Evolutionary conservation across 306 rosid species (phyloP), one percentile per base, ranked within the genome.

Genomic region (Gynostemma pentaphyllum): DNA sequence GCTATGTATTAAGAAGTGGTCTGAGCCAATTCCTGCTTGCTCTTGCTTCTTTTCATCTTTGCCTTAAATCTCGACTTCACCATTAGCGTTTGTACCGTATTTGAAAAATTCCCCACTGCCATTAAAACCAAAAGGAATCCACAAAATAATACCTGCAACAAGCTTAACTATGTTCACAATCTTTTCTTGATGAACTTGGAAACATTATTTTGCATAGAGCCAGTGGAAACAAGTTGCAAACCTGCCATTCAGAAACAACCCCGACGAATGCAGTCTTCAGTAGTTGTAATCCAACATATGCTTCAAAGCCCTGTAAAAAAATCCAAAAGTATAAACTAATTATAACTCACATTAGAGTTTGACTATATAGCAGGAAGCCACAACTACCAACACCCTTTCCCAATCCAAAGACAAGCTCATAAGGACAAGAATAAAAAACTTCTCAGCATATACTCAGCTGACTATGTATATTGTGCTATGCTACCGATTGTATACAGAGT

Each of bases 191-290:
- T 10, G 46, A n/a, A n/a, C n/a, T 57, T 36, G 0, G 28, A 42
- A 45, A 46, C 27, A 4, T 9, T 45, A 2, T 45, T 46, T 63
- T 63, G 42, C 27, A 44, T 63, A 10, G 53, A 63, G 52, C 22
- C 51, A 42, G 29, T 21, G 36, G 39, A 59, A 49, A 49, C 69
- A 66, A 53, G 7, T 48, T 32, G 4, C 66, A 42, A 68, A 88
- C 99, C 99, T 94, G 99, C 99, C 99, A 94, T 73, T 94, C 99
- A 32, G 94, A 78, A 74, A 73, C 74, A 69, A 75, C 78, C 70
- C 90, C 83, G 0, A 73, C 80, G 41, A 82, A 72, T 69, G 97
- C 88, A 64, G 95, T 86, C 67, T 9, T 75, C 64, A 94, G 96
- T 80, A 94, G 76, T 41, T 75, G 79, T 7, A 88, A 78, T 63